These are phyloP conservation scores for Moesziomyces parantarcticus DNA, from an alignment of 1,284 basidiomycete genomes.

Conservation along the genomic window DNA sequence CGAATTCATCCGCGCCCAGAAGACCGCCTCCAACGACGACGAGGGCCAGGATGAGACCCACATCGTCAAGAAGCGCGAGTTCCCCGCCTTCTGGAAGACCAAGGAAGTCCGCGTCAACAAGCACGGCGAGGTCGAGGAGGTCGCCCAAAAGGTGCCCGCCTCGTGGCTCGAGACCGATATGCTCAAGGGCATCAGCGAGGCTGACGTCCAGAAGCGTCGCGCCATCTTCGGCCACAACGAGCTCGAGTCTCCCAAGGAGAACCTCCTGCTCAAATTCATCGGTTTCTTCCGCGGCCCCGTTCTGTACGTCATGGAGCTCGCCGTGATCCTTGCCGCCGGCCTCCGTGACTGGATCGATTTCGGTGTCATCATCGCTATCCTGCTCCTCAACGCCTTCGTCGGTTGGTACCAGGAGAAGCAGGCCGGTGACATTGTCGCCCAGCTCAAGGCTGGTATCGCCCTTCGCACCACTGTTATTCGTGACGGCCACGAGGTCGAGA, in stretches of 20 bases:
- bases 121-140: constrained; percentile 65
- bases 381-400: constrained; percentile 72
- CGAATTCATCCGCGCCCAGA: constrained; percentile 65
- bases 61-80: constrained; percentile 64
- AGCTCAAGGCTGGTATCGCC: constrained; percentile 74
- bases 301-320: constrained; percentile 69
- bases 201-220: constrained; percentile 69
- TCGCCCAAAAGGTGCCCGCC: constrained; percentile 64
- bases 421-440: constrained; percentile 72
- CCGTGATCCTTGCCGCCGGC: constrained; percentile 68
- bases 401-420: constrained; percentile 74
- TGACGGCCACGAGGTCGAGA: constrained; percentile 70
- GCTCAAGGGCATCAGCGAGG: constrained; percentile 69
- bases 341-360: constrained; percentile 71
- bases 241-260: constrained; percentile 68
- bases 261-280: constrained; percentile 71
- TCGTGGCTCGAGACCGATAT: constrained; percentile 71
- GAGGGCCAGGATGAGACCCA: constrained; percentile 56
- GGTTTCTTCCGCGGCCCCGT: constrained; percentile 69
- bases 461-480: constrained; percentile 71
- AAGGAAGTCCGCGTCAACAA: constrained; percentile 67
- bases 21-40: constrained; percentile 49
- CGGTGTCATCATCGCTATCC: constrained; percentile 71
- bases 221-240: constrained; percentile 68
- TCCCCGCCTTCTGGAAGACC: constrained; percentile 63